Evolutionary conservation across 2,329 filamentous ascomycete species (phyloP).

Genomic region (Colletotrichum sp.): DNA sequence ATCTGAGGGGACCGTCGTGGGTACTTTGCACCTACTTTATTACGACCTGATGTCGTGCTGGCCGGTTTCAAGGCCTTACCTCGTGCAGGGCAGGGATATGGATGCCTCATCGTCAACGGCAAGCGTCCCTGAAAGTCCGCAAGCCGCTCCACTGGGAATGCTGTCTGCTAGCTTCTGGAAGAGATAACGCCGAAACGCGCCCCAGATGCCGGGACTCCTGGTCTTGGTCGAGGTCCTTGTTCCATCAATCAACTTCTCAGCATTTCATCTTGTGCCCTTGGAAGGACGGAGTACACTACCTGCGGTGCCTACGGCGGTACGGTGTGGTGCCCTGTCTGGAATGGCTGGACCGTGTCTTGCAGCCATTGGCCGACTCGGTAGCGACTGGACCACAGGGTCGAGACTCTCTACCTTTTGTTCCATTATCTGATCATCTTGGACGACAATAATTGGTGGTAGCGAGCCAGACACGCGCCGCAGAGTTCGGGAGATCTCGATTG

Average conservation of each 20-base stretch:
- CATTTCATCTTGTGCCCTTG: not conserved
- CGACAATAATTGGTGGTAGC: not conserved
- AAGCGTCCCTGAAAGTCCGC: not conserved
- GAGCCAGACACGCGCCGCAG: not conserved
- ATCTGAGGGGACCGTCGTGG: slow-evolving; percentile 5
- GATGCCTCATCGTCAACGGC: not conserved
- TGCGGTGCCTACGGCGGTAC: too few species aligned
- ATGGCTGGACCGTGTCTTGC: not conserved
- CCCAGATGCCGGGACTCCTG: not conserved
- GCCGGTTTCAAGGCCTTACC: slow-evolving; percentile 8
- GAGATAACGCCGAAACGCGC: not conserved
- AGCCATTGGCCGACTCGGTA: not conserved
- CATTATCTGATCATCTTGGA: not conserved
- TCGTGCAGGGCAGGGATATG: slow-evolving; percentile 10
- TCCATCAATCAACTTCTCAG: not conserved
- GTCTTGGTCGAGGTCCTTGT: not conserved
- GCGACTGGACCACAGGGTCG: not conserved
- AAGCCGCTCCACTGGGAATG: not conserved
- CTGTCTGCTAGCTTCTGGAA: not conserved
- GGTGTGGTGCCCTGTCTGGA: not conserved
- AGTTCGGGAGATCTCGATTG: slow-evolving; percentile 12
- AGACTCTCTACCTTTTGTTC: not conserved
- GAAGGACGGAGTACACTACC: not conserved
- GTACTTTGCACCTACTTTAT: slow-evolving; percentile 6
- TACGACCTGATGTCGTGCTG: slow-evolving; percentile 16